These are phyloP conservation scores for Plasmodium vivax DNA, from an alignment of 169 alveolate species.

Conservation along the genomic window DNA sequence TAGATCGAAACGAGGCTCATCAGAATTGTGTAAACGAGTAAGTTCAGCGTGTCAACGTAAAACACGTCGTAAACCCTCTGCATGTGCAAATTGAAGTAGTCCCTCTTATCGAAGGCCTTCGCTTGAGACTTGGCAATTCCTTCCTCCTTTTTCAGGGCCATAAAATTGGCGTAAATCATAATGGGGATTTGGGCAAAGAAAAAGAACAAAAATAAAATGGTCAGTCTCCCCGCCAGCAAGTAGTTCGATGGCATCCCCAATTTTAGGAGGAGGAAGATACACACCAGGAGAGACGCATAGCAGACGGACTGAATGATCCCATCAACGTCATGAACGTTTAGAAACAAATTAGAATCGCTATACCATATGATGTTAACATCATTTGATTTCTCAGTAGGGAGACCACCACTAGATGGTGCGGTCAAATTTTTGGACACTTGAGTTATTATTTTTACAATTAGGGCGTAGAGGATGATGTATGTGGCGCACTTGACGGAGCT, in stretches of 20 bases:
- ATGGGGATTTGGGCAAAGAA: constrained; percentile 51
- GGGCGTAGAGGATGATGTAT: constrained; percentile 56
- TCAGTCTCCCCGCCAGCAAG: constrained; percentile 66
- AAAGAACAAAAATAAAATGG: constrained; percentile 56
- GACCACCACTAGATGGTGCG: background rate
- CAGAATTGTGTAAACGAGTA: constrained; percentile 27
- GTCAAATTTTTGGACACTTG: constrained; percentile 77
- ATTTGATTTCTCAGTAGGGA: constrained; percentile 4
- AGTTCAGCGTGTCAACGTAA: constrained; percentile 36
- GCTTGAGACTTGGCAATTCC: background rate
- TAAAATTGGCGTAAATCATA: constrained; percentile 34
- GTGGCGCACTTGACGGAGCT: constrained; percentile 70
- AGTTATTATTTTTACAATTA: constrained; percentile 69
- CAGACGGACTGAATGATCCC: constrained; percentile 60
- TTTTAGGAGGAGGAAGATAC: constrained; percentile 24
- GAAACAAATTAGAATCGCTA: constrained; percentile 45
- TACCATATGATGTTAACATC: background rate
- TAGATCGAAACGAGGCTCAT: constrained; percentile 18
- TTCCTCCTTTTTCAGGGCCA: constrained; percentile 17
- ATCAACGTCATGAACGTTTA: constrained; percentile 37
- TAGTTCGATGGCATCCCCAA: constrained; percentile 62
- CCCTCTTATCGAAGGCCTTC: constrained; percentile 19
- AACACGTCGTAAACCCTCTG: constrained; percentile 10
- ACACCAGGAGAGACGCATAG: constrained; percentile 8
- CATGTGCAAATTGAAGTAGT: constrained; percentile 46